These are phyloP conservation scores for Durotheca rogersii DNA, from an alignment of 495 filamentous ascomycete species.

Conservation along the genomic window DNA sequence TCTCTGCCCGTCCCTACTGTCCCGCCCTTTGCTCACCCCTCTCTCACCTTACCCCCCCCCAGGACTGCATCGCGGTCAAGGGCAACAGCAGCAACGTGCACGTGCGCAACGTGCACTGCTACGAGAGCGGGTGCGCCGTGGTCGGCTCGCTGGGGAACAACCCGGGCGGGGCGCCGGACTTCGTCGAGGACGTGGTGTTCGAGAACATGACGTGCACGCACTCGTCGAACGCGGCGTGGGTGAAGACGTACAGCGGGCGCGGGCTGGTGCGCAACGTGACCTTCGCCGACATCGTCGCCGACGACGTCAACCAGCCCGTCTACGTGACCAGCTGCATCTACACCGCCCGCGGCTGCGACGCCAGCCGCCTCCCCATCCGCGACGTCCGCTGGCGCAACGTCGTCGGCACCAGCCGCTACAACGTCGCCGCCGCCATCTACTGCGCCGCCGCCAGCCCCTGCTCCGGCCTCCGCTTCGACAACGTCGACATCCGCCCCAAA, in stretches of 20 bases:
- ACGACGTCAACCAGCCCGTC: conserved; percentile 56
- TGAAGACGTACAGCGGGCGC: conserved; percentile 55
- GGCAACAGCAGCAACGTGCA: conserved; percentile 58
- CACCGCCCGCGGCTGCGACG: conserved; percentile 50
- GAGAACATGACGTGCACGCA: conserved; percentile 47
- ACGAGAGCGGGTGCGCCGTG: conserved; percentile 42
- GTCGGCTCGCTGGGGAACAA: conserved; percentile 43
- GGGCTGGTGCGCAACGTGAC: conserved; percentile 54
- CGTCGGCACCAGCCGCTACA: conserved; percentile 55
- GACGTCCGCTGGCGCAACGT: conserved; percentile 59
- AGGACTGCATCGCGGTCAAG: conserved; percentile 62
- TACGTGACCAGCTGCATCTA: conserved; percentile 61
- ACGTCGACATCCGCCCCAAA: conserved; percentile 50
- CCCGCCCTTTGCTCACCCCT: background rate
- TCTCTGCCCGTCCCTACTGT: background rate
- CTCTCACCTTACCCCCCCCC: background rate
- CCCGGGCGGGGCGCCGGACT: conserved; percentile 34
- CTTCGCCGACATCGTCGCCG: conserved; percentile 50
- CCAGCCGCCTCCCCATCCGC: conserved; percentile 49
- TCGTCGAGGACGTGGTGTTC: conserved; percentile 43
- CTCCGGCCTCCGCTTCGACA: conserved; percentile 49
- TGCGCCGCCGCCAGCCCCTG: conserved; percentile 52
- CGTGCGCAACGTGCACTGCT: conserved; percentile 43
- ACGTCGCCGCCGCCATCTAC: conserved; percentile 56
- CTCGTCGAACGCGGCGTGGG: conserved; percentile 54